phyloP scores from a whole-genome alignment of 306 rosid genomes.

The Sechiopsis laciniata region DNA sequence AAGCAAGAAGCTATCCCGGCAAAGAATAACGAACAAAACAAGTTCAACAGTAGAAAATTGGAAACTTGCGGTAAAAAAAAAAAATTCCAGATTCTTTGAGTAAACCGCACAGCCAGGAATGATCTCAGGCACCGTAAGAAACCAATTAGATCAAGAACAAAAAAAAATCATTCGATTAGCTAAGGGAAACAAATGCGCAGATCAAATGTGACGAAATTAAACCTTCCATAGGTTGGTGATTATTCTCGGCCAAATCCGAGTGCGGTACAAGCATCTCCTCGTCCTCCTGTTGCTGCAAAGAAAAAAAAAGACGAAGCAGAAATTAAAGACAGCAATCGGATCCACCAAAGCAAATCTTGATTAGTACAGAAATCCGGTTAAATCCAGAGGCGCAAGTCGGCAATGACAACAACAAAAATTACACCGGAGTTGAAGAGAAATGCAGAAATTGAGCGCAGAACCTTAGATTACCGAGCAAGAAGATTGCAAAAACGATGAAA shows the following conservation, averaged over 20 bases:
- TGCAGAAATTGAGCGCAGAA: conserved; percentile 33
- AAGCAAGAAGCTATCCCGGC: conserved; percentile 3
- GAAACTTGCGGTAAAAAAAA: neutral
- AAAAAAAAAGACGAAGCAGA: neutral
- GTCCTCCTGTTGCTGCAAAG: conserved; percentile 73
- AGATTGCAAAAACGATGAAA: conserved; percentile 26
- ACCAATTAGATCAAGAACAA: conserved; percentile 5
- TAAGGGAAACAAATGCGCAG: conserved; percentile 22
- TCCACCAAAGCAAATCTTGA: conserved; percentile 33
- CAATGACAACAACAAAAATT: conserved; percentile 24
- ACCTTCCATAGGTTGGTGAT: conserved; percentile 90
- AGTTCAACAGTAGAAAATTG: conserved; percentile 11
- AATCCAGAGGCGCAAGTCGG: conserved; percentile 31
- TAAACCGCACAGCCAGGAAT: conserved; percentile 11
- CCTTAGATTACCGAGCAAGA: conserved; percentile 35
- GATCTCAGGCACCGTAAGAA: conserved; percentile 16
- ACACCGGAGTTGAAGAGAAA: conserved; percentile 26
- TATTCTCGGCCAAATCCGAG: conserved; percentile 68
- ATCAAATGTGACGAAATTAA: conserved; percentile 29
- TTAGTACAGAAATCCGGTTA: conserved; percentile 29
- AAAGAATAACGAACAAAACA: neutral
- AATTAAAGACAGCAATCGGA: conserved; percentile 36
- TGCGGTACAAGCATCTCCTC: conserved; percentile 89
- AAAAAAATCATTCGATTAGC: neutral
- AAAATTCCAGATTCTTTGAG: conserved; percentile 9